Evolutionary conservation across 805 yeast species (phyloP).

Genomic region (Lipomyces spencermartinsiae): DNA sequence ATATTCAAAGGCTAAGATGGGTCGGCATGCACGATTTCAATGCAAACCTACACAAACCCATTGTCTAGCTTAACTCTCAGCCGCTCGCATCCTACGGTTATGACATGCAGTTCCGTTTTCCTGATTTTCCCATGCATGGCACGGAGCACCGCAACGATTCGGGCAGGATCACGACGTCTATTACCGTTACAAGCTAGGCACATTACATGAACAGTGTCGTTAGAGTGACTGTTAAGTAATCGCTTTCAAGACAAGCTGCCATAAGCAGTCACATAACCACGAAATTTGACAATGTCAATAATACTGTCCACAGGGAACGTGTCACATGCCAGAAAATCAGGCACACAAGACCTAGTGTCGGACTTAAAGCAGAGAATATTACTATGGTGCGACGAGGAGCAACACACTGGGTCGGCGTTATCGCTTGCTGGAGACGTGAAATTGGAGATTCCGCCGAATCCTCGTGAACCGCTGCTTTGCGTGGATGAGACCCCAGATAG

Average conservation of each 20-base stretch:
- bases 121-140: not conserved
- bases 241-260: not conserved
- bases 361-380: slow-evolving; percentile 23
- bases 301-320: slow-evolving; percentile 35
- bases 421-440: not conserved
- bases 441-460: slow-evolving; percentile 23
- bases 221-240: not conserved
- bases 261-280: not conserved
- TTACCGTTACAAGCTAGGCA: not conserved
- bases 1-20: not conserved
- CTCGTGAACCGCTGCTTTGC: slow-evolving; percentile 27
- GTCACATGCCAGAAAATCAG: slow-evolving; percentile 25
- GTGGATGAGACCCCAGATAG: slow-evolving; percentile 11
- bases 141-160: not conserved
- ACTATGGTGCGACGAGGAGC: slow-evolving; percentile 24
- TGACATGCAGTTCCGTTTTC: not conserved
- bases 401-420: not conserved
- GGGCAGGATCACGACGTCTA: not conserved
- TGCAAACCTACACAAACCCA: not conserved
- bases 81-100: not conserved
- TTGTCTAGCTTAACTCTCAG: not conserved
- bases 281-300: slow-evolving; percentile 33
- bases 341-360: slow-evolving; percentile 16
- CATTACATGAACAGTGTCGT: not conserved
- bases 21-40: not conserved